Evolutionary conservation across 345 rosid species (phyloP).

Genomic region (Citrus trifoliata): DNA sequence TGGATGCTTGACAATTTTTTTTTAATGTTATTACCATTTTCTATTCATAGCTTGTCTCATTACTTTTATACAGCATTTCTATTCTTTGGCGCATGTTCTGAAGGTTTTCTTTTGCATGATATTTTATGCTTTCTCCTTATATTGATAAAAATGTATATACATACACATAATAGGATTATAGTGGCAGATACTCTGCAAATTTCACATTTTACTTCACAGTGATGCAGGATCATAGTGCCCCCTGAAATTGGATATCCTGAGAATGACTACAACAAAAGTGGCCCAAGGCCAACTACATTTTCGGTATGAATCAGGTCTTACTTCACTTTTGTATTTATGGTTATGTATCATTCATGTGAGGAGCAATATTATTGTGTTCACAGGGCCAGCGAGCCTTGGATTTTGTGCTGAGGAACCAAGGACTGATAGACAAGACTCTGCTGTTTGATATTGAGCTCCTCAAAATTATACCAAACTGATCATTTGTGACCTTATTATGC

Average conservation of each 20-base stretch:
- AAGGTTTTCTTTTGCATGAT: neutral
- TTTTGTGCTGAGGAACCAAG: conserved; percentile 94
- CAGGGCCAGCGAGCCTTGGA: conserved; percentile 97
- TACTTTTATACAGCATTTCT: neutral
- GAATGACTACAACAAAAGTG: conserved; percentile 79
- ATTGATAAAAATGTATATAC: neutral
- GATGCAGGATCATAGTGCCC: conserved; percentile 90
- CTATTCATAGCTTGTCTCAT: neutral
- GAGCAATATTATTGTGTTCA: neutral
- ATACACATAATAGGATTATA: too few relatives aligned
- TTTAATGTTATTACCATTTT: neutral
- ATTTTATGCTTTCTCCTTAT: neutral
- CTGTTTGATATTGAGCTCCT: conserved; percentile 93
- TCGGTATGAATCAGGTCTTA: conserved; percentile 47
- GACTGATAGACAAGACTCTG: conserved; percentile 90
- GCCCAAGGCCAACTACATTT: conserved; percentile 81
- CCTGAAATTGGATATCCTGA: conserved; percentile 96
- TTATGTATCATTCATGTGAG: neutral
- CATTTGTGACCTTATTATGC: neutral
- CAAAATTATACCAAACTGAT: conserved; percentile 57
- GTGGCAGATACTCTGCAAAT: conserved; percentile 9
- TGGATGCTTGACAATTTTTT: neutral
- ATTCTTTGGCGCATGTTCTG: neutral
- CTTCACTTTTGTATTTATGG: neutral
- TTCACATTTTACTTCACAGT: conserved; percentile 38